Evolutionary conservation across 176 grass and related monocot genomes (phyloP).

Genomic region (Eleusine indica): DNA sequence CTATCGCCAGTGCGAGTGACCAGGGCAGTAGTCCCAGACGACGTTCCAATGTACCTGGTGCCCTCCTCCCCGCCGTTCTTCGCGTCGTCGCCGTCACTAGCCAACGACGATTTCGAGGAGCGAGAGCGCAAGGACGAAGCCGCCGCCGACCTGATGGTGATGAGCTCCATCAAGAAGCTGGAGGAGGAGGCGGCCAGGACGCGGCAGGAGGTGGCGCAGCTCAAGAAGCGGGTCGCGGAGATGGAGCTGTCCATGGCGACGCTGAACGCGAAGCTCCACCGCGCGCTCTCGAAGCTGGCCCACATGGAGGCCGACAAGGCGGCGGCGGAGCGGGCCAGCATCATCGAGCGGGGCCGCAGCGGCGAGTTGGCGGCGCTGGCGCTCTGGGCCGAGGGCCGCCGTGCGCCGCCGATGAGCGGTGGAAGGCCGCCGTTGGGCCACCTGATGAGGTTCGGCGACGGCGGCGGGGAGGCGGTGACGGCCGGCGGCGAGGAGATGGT

Average conservation of each 20-base stretch:
- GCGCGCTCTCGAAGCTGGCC: slow-evolving; percentile 56
- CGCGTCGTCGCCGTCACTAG: slow-evolving; percentile 54
- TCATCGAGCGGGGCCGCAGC: slow-evolving; percentile 34
- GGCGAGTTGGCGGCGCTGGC: slow-evolving; percentile 18
- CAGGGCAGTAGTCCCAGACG: background rate
- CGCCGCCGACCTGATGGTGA: slow-evolving; percentile 40
- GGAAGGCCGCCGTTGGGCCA: slow-evolving; percentile 32
- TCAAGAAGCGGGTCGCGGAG: slow-evolving; percentile 69
- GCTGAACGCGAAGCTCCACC: slow-evolving; percentile 74
- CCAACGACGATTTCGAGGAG: slow-evolving; percentile 13
- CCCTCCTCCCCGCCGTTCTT: slow-evolving; percentile 56
- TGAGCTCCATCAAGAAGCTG: slow-evolving; percentile 63
- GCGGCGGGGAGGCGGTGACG: slow-evolving; percentile 31
- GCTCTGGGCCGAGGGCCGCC: slow-evolving; percentile 37
- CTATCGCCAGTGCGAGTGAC: background rate
- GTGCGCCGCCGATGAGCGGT: background rate
- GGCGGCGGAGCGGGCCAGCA: slow-evolving; percentile 43
- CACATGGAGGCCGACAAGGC: slow-evolving; percentile 66
- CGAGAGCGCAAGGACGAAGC: slow-evolving; percentile 20
- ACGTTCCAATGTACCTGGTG: slow-evolving; percentile 52
- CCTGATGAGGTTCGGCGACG: slow-evolving; percentile 51
- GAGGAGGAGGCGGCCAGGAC: slow-evolving; percentile 65
- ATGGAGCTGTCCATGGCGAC: slow-evolving; percentile 66
- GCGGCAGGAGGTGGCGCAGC: slow-evolving; percentile 59
- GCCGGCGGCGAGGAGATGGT: background rate